Percentiles rank a stretch among this genome's conserved stretches.
Evolutionary conservation across 2,329 filamentous ascomycete genomes (phyloP).

Genomic region (Aspergillus fructus): DNA sequence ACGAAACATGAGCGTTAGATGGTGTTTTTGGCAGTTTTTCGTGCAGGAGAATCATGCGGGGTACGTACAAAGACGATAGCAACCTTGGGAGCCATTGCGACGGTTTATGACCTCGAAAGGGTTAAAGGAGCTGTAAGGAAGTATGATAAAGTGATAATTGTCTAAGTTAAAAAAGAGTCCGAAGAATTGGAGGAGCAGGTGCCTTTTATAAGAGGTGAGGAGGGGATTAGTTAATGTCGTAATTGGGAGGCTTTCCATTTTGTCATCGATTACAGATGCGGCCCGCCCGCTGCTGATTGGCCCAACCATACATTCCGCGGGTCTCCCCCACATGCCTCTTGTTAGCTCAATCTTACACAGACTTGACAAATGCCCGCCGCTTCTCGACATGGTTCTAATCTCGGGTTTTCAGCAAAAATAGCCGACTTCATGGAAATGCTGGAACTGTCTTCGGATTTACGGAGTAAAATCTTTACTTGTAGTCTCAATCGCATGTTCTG

Average conservation of each 20-base stretch:
- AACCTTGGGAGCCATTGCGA: slow-evolving; percentile 82
- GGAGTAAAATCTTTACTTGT: background rate
- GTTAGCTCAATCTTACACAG: slow-evolving; percentile 34
- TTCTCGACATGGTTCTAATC: background rate
- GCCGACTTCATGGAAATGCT: too few species aligned
- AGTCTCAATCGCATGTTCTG: too few species aligned
- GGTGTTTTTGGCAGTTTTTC: too few species aligned
- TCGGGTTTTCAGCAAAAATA: too few species aligned
- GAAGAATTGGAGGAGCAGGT: background rate
- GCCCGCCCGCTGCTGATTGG: slow-evolving; percentile 4
- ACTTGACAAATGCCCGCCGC: slow-evolving; percentile 29
- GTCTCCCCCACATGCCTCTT: background rate
- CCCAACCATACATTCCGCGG: background rate
- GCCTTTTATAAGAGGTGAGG: background rate
- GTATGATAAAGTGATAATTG: background rate
- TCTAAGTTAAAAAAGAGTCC: background rate
- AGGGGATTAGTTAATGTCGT: background rate
- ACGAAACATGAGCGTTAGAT: slow-evolving; percentile 10
- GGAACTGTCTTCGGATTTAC: background rate
- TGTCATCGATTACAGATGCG: slow-evolving; percentile 30
- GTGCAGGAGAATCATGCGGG: background rate
- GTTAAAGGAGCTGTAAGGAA: background rate
- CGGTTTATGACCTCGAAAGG: slow-evolving; percentile 3
- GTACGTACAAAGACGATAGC: slow-evolving; percentile 79
- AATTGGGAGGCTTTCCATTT: slow-evolving; percentile 2